Percentiles rank a stretch among this genome's conserved stretches.
Conservation (phyloP, 139 green algal genomes). For the Pycnococcus provasolii region DNA sequence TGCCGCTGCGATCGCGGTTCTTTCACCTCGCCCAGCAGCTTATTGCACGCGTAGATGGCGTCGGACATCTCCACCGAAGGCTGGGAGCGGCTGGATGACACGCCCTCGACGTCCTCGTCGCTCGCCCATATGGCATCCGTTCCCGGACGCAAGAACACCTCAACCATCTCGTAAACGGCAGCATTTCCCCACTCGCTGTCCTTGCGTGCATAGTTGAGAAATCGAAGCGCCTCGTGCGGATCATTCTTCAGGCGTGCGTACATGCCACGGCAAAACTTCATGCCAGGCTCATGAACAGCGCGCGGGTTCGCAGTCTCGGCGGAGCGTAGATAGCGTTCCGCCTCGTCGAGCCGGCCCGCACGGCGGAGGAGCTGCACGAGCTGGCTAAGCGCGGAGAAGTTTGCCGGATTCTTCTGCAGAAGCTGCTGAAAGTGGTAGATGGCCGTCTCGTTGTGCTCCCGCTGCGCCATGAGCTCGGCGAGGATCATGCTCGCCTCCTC, state of each 20-base stretch:
- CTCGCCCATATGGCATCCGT: slow-evolving; percentile 46
- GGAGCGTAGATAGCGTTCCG: slow-evolving; percentile 21
- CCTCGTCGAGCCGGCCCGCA: slow-evolving; percentile 40
- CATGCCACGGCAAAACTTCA: slow-evolving; percentile 54
- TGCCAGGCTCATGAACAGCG: slow-evolving; percentile 38
- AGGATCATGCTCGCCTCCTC: slow-evolving; percentile 62
- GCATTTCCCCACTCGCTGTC: slow-evolving; percentile 46
- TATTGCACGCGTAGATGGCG: not conserved
- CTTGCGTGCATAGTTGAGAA: slow-evolving; percentile 49
- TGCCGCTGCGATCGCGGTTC: slow-evolving; percentile 3
- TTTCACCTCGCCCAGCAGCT: slow-evolving; percentile 37
- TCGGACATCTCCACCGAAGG: no score
- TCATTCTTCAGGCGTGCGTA: slow-evolving; percentile 36
- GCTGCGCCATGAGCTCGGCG: slow-evolving; percentile 64
- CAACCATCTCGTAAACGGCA: slow-evolving; percentile 58
- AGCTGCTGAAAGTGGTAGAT: slow-evolving; percentile 67
- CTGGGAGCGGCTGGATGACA: not conserved
- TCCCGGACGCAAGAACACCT: slow-evolving; percentile 68
- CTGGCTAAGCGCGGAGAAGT: slow-evolving; percentile 54
- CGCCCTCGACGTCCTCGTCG: slow-evolving; percentile 28
- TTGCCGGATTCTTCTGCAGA: slow-evolving; percentile 46
- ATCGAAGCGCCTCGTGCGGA: slow-evolving; percentile 42
- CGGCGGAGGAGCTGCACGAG: slow-evolving; percentile 51
- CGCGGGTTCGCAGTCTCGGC: slow-evolving; percentile 22
- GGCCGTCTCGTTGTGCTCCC: slow-evolving; percentile 58